Conservation (phyloP, 2,329 filamentous ascomycete genomes). For the Neopestalotiopsis rosae region DNA sequence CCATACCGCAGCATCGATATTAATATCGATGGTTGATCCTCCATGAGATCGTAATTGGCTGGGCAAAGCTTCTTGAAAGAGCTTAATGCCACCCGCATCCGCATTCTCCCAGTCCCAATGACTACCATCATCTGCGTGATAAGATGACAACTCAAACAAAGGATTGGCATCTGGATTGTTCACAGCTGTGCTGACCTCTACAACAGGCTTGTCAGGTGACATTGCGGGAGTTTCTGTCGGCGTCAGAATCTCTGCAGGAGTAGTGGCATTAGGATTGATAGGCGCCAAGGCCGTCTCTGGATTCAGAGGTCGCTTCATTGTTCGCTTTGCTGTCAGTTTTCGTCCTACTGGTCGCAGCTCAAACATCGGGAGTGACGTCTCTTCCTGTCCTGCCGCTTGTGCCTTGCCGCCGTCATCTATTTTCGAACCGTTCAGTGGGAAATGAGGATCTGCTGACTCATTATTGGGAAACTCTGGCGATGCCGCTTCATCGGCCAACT, state of each 20-base stretch:
- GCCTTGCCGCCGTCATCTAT: no score
- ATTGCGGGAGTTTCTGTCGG: neutral
- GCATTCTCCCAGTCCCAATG: neutral
- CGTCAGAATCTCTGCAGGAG: neutral
- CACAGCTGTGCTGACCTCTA: neutral
- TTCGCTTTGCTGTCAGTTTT: conserved; percentile 5
- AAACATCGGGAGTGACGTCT: neutral
- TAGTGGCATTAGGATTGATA: neutral
- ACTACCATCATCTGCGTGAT: neutral
- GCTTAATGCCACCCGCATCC: neutral
- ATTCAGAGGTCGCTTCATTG: neutral
- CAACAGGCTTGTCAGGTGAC: neutral
- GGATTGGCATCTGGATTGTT: neutral
- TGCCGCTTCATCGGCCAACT: no score
- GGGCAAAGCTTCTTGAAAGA: neutral
- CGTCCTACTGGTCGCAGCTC: neutral
- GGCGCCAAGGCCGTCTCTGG: neutral
- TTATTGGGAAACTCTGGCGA: neutral
- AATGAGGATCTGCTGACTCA: no score
- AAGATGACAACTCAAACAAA: neutral
- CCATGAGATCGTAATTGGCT: neutral
- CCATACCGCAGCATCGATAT: conserved; percentile 22
- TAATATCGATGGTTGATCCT: neutral
- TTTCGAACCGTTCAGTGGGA: no score
- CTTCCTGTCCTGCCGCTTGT: neutral